A percentile compares a stretch with the other conserved stretches of the same genome.
Conservation (phyloP, 176 grass and related monocot genomes). For the Bothriochloa decipiens region DNA sequence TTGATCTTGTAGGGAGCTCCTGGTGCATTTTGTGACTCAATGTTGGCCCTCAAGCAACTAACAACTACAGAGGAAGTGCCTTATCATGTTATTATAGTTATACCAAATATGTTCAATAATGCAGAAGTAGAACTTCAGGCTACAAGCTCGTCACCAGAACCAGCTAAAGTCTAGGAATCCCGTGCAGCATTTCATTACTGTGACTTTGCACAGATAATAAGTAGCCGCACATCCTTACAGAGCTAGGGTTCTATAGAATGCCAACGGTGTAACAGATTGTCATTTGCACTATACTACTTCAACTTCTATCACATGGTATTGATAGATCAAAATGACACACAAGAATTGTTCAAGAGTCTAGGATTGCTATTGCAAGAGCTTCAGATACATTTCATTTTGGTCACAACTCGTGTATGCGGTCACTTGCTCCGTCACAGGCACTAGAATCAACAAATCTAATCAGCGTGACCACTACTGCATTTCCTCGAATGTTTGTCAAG, state of each 20-base stretch:
- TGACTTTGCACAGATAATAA: conserved; percentile 21
- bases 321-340: conserved; percentile 33
- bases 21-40: neutral
- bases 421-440: neutral
- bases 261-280: neutral
- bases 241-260: neutral
- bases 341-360: conserved; percentile 11
- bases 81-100: neutral
- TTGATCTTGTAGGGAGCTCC: neutral
- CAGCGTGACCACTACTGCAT: neutral
- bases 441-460: neutral
- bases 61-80: neutral
- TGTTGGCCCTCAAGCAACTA: neutral
- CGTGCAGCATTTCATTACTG: neutral
- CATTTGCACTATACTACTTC: neutral
- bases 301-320: conserved; percentile 12
- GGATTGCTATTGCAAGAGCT: neutral
- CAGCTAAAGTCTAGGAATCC: conserved; percentile 13
- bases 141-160: neutral
- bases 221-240: neutral
- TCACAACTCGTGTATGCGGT: neutral
- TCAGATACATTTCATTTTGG: conserved; percentile 16
- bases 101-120: neutral
- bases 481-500: neutral
- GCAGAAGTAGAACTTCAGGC: neutral